Evolutionary conservation across 768 basidiomycete species (phyloP), one percentile per base, ranked within the genome.

Genomic region (Pisolithus sp.): DNA sequence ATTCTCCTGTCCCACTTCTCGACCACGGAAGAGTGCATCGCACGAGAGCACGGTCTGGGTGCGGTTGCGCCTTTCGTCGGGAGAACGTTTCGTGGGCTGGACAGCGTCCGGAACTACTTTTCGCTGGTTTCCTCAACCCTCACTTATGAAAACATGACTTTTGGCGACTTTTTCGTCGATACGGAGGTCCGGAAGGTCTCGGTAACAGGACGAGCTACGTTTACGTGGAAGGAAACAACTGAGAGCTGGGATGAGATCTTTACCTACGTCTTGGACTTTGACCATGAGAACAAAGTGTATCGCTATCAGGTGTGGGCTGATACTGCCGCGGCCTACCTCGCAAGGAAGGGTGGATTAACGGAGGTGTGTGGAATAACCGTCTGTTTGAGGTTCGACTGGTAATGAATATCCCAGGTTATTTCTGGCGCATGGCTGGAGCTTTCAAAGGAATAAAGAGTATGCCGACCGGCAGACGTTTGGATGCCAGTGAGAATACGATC

Each of bases 251-350:
- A 79, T 24, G 84, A 85, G 68, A 73, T 70, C 15, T 86, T 85
- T 57, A 66, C 71, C 8, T 84, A 84, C 57, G 70, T 76, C 17
- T 63, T 85, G 54, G 79, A 80, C 61, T 84, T 84, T 60, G 82
- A 83, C 50, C 71, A 78, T 21, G 73, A 75, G 26, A 60, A 66
- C 50, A 83, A 78, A 64, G 69, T 86, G n/a, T 69, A 69, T 21
- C 68, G 73, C 40, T 83, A 82, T 71, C 78, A 85, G 59, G 74
- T 85, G 2, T 86, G 83, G 83, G 81, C 80, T 10, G 84, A 86
- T 63, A 79, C 82, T 7, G 83, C 81, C 10, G 78, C 82, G 5
- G 75, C 80, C 9, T 82, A 81, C 64, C 71, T 85, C 13, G 83
- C 82, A 5, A 72, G 77, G 37, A 69, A 64, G 21, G 81, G 82